Percentiles rank a stretch among this genome's conserved stretches.
phyloP scores from a whole-genome alignment of 2,329 filamentous ascomycete genomes.

The Botryotinia calthae region DNA sequence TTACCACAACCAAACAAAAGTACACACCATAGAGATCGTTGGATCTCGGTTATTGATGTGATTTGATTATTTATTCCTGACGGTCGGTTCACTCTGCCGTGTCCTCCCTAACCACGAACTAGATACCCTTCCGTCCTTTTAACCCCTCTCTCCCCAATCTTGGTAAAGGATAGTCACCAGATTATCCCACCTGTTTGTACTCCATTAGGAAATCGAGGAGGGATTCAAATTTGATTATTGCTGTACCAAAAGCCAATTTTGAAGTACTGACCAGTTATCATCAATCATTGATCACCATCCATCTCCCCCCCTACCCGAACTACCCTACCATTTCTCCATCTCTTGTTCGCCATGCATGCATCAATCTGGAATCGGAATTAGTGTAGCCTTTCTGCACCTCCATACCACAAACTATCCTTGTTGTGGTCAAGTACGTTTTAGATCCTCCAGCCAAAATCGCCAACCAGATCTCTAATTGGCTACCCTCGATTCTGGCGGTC shows the following conservation, averaged over 20 bases:
- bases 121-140: not conserved
- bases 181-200: not conserved
- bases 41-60: slow-evolving; percentile 5
- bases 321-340: slow-evolving; percentile 15
- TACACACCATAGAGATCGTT: not conserved
- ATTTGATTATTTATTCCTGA: not conserved
- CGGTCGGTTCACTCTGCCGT: slow-evolving; percentile 9
- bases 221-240: slow-evolving; percentile 4
- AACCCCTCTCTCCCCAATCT: slow-evolving; percentile 4
- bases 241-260: slow-evolving; percentile 7
- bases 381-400: not conserved
- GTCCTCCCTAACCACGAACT: not conserved
- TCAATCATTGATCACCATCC: not conserved
- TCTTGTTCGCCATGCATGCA: slow-evolving; percentile 8
- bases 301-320: not conserved
- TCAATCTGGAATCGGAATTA: not conserved
- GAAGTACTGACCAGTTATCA: not conserved
- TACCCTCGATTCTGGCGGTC: not conserved
- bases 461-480: not conserved
- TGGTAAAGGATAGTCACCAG: not conserved
- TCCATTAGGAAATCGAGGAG: not conserved
- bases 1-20: not conserved
- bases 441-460: not conserved
- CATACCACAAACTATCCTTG: not conserved
- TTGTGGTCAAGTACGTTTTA: slow-evolving; percentile 7